Conservation (phyloP, 768 basidiomycete species). For the Pleurotus tuber-regium region DNA sequence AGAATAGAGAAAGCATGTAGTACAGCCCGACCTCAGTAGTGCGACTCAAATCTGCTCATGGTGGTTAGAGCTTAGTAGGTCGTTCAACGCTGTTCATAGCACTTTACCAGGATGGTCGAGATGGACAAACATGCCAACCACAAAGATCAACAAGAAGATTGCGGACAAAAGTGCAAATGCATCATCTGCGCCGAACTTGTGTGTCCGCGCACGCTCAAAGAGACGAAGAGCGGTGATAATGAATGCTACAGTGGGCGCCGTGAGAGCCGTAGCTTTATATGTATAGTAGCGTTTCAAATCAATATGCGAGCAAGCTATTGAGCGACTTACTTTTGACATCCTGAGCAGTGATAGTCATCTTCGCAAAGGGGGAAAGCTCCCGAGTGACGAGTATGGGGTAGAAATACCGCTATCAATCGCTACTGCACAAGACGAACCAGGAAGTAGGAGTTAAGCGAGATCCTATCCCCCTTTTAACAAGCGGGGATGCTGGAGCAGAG, state of each 20-base stretch:
- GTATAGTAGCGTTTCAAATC: background rate
- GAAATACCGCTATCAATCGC: too few relatives aligned
- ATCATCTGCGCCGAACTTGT: background rate
- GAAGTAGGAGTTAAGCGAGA: too few relatives aligned
- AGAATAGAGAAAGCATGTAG: conserved; percentile 13
- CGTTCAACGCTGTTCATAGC: background rate
- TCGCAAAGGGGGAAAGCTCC: too few relatives aligned
- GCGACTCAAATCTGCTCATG: background rate
- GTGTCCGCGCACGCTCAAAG: background rate
- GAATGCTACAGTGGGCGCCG: conserved; percentile 2
- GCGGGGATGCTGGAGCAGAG: too few relatives aligned
- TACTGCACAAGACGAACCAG: too few relatives aligned
- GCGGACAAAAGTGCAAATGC: background rate
- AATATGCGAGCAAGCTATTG: background rate
- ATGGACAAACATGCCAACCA: conserved; percentile 6
- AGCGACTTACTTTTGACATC: background rate
- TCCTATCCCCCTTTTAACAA: too few relatives aligned
- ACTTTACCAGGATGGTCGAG: conserved; percentile 2
- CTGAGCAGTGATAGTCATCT: background rate
- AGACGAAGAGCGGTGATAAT: background rate
- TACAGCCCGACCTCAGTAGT: background rate
- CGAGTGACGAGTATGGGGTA: too few relatives aligned
- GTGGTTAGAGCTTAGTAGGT: background rate
- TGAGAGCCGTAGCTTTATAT: background rate
- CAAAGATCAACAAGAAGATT: background rate